Base-by-base conservation (phyloP, 2,329 filamentous ascomycete species). In the Tolypocladium cylindrosporum region DNA sequence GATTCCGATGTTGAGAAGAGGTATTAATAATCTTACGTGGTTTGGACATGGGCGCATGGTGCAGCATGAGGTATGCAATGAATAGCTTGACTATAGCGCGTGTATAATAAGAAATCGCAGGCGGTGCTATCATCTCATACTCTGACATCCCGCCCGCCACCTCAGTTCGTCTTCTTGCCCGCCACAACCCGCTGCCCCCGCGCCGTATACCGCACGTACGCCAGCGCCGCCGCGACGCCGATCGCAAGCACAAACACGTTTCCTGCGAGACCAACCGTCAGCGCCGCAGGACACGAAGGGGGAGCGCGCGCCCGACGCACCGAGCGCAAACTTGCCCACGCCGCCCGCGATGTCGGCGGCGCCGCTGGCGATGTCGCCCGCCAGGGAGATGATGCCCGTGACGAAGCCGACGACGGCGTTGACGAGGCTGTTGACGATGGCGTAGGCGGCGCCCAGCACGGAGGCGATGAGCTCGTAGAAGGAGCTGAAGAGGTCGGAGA, bases 381-480 rank as follows among this genome's bases (percentile, higher is more conserved):
- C 58, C 50, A 75, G 67, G 57, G 67, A 67, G 60, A 75, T 65
- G 53, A 76, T 48, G 34, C 74, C 72, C 24, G 64, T 65, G 59
- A 76, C 65, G 61, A 75, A 72, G 63, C 66, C 65, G 54, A 74
- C 58, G 52, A 74, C 57, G 14, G 71, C 67, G 24, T 62, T 64
- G 53, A 76, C 42, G 37, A 73, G 50, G 40, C 68, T 68, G 51
- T 72, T 67, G 16, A 75, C 58, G 40, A 75, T 42, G 57, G 68
- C 54, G 61, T 70, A 71, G 50, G 69, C 55, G n/a, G 73, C 68
- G 40, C 64, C 62, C 36, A 76, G 62, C 54, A 77, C 59, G 6
- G 73, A 74, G 40, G 69, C 64, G 43, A 75, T 59, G 37, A 77
- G 72, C 66, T 76, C 74, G 59, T 72, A 75, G 64, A 76, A 66